A percentile compares a stretch with the other conserved stretches of the same genome.
phyloP scores from a whole-genome alignment of 2,329 filamentous ascomycete genomes.

The Allantophomopsis lycopodina region DNA sequence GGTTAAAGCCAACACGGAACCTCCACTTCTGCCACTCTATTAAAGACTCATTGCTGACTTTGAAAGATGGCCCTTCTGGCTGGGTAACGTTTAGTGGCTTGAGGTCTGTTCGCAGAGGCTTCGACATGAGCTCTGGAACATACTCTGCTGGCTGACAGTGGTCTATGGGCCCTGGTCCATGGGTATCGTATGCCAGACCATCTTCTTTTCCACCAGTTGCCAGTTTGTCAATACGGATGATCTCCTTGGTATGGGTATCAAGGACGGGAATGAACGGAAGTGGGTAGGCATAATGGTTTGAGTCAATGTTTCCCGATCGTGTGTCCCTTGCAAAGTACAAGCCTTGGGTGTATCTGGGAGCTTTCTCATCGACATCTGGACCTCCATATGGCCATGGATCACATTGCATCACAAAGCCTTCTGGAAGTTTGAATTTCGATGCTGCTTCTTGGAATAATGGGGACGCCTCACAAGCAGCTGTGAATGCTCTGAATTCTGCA shows the following conservation, averaged over 20 bases:
- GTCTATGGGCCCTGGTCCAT: conserved; percentile 28
- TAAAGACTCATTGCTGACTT: conserved; percentile 26
- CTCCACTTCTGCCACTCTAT: conserved; percentile 42
- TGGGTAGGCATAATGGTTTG: conserved; percentile 37
- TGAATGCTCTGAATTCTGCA: conserved; percentile 28
- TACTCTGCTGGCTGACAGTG: conserved; percentile 21
- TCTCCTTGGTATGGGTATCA: conserved; percentile 29
- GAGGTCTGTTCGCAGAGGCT: conserved; percentile 26
- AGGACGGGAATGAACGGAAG: conserved; percentile 32
- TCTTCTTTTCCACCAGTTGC: conserved; percentile 23
- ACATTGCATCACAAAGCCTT: conserved; percentile 35
- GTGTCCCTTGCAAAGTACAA: conserved; percentile 33
- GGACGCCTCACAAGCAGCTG: conserved; percentile 33
- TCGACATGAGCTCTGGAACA: conserved; percentile 24
- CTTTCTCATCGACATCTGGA: conserved; percentile 23
- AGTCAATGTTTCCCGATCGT: conserved; percentile 33
- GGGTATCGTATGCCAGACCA: conserved; percentile 25
- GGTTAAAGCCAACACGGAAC: conserved; percentile 48
- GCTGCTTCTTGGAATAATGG: conserved; percentile 33
- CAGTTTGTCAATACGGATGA: conserved; percentile 32
- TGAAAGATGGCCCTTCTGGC: conserved; percentile 48
- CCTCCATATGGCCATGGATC: conserved; percentile 39
- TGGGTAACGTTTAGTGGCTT: conserved; percentile 50
- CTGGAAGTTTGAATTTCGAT: conserved; percentile 31
- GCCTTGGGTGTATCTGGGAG: conserved; percentile 29